Percentiles rank a stretch among this genome's conserved stretches.
phyloP scores from a whole-genome alignment of 306 rosid species.

The Rubus idaeus region DNA sequence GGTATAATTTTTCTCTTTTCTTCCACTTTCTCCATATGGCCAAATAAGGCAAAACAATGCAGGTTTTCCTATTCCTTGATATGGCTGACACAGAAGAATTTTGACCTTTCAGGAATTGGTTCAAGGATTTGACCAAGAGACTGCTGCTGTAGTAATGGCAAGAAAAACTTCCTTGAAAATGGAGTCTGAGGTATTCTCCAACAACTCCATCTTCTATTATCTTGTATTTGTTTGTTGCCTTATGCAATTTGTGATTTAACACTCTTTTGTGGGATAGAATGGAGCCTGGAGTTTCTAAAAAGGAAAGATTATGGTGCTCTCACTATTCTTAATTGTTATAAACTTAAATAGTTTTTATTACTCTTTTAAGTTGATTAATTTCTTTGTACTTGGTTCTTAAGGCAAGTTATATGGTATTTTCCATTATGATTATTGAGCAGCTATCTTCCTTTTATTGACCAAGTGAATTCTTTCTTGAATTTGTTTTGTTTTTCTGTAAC shows the following conservation, averaged over 20 bases:
- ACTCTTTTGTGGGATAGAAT: neutral
- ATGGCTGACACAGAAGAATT: constrained; percentile 19
- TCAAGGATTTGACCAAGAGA: constrained; percentile 98
- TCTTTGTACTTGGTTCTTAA: neutral
- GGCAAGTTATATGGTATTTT: neutral
- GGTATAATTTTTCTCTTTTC: neutral
- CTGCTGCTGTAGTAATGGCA: constrained; percentile 97
- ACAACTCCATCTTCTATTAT: constrained; percentile 16
- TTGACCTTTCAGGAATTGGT: constrained; percentile 68
- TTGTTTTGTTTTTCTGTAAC: neutral
- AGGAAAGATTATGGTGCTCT: neutral
- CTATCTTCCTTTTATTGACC: neutral
- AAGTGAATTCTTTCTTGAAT: neutral
- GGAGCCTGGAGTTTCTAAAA: neutral
- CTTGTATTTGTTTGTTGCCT: neutral
- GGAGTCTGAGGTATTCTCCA: constrained; percentile 77
- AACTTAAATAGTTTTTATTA: neutral
- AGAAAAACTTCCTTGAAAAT: constrained; percentile 85
- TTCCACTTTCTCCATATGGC: neutral
- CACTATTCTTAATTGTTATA: neutral
- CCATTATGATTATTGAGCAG: neutral
- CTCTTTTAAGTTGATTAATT: neutral
- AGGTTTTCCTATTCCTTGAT: neutral
- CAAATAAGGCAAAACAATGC: neutral
- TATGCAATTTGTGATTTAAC: neutral